Conservation (phyloP, 306 rosid species). For the Purshia tridentata region DNA sequence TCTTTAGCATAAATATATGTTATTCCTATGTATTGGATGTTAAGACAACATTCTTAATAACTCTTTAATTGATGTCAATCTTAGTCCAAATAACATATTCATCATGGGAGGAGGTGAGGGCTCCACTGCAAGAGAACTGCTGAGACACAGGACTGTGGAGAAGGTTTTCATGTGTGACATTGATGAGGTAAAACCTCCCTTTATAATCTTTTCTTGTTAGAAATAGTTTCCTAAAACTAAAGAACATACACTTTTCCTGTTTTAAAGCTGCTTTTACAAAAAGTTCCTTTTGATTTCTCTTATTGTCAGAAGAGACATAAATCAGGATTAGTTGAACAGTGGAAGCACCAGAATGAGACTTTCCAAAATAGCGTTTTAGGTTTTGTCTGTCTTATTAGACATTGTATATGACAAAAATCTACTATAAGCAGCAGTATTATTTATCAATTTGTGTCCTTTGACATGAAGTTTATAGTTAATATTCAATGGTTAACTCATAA, state of each 20-base stretch:
- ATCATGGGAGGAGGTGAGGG: constrained; percentile 99
- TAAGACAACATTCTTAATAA: neutral
- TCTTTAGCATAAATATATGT: neutral
- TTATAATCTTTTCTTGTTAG: neutral
- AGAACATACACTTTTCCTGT: constrained; percentile 1
- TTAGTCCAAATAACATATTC: constrained; percentile 71
- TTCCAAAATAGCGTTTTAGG: neutral
- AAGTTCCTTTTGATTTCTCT: neutral
- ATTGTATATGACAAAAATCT: no score
- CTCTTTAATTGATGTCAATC: neutral
- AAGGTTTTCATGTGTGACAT: constrained; percentile 96
- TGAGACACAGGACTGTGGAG: constrained; percentile 75
- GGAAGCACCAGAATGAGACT: neutral
- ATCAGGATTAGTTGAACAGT: neutral
- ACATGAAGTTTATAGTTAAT: neutral
- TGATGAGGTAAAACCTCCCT: constrained; percentile 57
- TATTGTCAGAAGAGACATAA: neutral
- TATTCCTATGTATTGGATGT: neutral
- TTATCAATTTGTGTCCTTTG: neutral
- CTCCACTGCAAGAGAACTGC: constrained; percentile 92
- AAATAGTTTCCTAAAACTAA: neutral
- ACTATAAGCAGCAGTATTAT: neutral
- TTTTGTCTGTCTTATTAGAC: neutral
- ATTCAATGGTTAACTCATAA: neutral
- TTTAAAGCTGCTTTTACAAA: constrained; percentile 2